These are phyloP conservation scores for Daldinia eschscholtzii DNA, from an alignment of 2,329 filamentous ascomycete genomes.

Conservation along the genomic window DNA sequence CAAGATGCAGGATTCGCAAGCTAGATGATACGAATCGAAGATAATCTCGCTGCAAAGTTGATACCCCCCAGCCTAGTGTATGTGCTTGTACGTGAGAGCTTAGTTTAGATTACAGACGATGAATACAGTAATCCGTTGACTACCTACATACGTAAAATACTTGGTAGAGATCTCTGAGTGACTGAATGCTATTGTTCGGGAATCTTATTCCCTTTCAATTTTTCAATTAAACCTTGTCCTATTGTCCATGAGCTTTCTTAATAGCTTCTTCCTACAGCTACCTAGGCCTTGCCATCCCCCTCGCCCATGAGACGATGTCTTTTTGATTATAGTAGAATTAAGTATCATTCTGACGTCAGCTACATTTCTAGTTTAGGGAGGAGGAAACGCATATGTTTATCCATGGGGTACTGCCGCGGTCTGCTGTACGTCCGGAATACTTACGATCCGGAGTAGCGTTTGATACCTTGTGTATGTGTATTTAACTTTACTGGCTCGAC, in stretches of 20 bases:
- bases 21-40: constrained; percentile 8
- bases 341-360: neutral
- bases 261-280: neutral
- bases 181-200: neutral
- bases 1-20: neutral
- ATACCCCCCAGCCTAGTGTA: neutral
- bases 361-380: neutral
- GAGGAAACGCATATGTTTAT: neutral
- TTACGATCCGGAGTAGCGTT: neutral
- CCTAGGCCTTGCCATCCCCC: neutral
- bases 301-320: neutral
- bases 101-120: constrained; percentile 4
- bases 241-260: neutral
- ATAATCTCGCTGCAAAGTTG: neutral
- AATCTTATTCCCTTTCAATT: neutral
- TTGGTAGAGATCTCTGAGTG: neutral
- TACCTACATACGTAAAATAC: neutral
- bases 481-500: neutral
- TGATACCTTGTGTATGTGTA: neutral
- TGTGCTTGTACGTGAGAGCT: neutral
- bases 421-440: neutral
- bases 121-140: neutral
- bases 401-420: neutral
- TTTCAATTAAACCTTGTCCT: neutral
- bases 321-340: neutral